Conservation (phyloP, 2,329 filamentous ascomycete genomes). For the Metarhizium anisopliae region DNA sequence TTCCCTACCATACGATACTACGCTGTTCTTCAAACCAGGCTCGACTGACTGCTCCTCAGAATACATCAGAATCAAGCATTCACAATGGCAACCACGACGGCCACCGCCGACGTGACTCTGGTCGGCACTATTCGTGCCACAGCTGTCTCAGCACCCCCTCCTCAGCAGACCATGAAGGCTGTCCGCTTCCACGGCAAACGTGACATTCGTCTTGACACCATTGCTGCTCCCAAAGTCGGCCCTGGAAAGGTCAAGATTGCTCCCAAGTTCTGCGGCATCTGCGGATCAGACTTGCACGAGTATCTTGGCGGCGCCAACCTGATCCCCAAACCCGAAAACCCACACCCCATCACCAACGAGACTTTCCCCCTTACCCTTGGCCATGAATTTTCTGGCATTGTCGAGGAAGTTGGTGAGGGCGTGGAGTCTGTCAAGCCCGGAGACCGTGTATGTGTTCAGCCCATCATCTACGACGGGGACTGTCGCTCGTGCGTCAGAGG, state of each 20-base stretch:
- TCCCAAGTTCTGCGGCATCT: constrained; percentile 38
- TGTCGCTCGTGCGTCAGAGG: constrained; percentile 46
- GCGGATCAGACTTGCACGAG: constrained; percentile 28
- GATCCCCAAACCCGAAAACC: constrained; percentile 31
- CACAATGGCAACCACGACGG: constrained; percentile 3
- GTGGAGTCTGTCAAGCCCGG: constrained; percentile 40
- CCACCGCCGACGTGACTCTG: constrained; percentile 1
- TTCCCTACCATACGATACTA: not conserved
- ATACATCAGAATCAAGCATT: not conserved
- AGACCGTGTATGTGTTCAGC: constrained; percentile 50
- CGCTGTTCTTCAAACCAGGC: not conserved
- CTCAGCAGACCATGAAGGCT: constrained; percentile 34
- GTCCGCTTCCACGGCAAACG: constrained; percentile 45
- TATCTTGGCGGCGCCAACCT: constrained; percentile 24
- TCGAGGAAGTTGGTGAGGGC: constrained; percentile 47
- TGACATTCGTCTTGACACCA: constrained; percentile 44
- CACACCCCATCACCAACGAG: constrained; percentile 50
- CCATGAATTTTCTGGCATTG: constrained; percentile 55
- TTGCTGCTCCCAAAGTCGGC: constrained; percentile 31
- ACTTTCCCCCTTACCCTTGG: constrained; percentile 51
- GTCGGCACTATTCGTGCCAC: constrained; percentile 7
- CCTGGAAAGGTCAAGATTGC: constrained; percentile 38
- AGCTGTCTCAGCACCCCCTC: constrained; percentile 1
- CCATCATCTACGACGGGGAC: constrained; percentile 46
- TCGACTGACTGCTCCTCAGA: not conserved